A percentile compares a stretch with the other conserved stretches of the same genome.
These are phyloP conservation scores for Hura crepitans DNA, from an alignment of 441 rosid genomes.

Conservation along the genomic window DNA sequence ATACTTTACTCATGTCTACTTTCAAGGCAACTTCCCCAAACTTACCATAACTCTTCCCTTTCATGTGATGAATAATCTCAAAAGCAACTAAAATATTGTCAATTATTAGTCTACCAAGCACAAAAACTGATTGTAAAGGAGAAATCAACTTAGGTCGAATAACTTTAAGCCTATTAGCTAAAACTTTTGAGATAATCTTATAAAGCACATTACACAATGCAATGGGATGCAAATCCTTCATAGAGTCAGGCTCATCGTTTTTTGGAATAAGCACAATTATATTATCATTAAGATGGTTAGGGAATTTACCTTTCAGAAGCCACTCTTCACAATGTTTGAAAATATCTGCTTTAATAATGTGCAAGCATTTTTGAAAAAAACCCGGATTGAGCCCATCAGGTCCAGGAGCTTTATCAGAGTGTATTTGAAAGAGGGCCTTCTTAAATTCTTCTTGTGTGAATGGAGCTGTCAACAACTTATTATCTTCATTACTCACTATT, in stretches of 20 bases:
- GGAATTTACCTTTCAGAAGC: not conserved
- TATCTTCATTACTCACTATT: too few relatives aligned
- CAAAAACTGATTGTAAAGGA: not conserved
- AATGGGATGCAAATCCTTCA: not conserved
- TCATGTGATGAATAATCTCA: not conserved
- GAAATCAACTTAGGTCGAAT: not conserved
- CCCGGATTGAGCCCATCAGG: too few relatives aligned
- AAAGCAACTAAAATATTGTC: not conserved
- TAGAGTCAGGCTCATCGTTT: not conserved
- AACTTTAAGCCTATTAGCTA: not conserved
- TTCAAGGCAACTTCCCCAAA: not conserved
- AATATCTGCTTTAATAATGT: too few relatives aligned
- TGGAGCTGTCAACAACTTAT: too few relatives aligned
- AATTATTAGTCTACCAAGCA: not conserved
- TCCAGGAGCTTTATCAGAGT: too few relatives aligned
- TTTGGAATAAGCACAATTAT: not conserved
- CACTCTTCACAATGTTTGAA: not conserved
- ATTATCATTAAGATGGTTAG: not conserved
- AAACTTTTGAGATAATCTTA: not conserved
- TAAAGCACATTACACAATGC: not conserved
- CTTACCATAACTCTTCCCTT: not conserved
- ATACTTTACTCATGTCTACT: not conserved
- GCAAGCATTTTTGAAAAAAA: too few relatives aligned
- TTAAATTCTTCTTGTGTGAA: too few relatives aligned
- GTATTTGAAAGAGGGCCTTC: too few relatives aligned